Conservation (phyloP, 495 filamentous ascomycete genomes). For the Penicillium robsamsonii region DNA sequence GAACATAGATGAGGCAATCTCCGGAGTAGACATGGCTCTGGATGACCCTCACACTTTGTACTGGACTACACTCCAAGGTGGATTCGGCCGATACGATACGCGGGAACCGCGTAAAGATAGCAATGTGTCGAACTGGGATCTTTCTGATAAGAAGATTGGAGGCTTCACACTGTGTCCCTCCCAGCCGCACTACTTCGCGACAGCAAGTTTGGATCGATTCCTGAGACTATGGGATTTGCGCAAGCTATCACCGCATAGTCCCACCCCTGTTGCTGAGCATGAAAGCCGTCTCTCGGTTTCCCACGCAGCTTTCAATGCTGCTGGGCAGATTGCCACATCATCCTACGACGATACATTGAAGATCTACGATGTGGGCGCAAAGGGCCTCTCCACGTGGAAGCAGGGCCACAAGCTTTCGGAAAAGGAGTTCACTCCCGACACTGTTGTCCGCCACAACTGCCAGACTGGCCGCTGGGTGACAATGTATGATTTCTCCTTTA, state of each 20-base stretch:
- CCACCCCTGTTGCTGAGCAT: conserved; percentile 76
- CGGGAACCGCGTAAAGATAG: conserved; percentile 52
- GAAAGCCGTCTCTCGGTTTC: conserved; percentile 79
- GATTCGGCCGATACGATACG: conserved; percentile 74
- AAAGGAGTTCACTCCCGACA: conserved; percentile 64
- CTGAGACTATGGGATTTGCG: conserved; percentile 91
- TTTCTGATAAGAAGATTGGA: conserved; percentile 93
- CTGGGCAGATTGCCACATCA: conserved; percentile 82
- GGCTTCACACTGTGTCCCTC: conserved; percentile 82
- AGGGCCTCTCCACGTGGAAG: conserved; percentile 57
- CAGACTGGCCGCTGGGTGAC: conserved; percentile 86
- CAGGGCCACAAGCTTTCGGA: conserved; percentile 56
- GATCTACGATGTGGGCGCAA: conserved; percentile 73
- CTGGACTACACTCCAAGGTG: conserved; percentile 83
- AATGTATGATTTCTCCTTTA: conserved; percentile 49
- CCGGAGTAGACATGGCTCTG: conserved; percentile 72
- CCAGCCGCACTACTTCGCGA: conserved; percentile 79
- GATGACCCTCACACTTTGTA: conserved; percentile 71
- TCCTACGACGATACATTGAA: conserved; percentile 96
- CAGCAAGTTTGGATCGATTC: conserved; percentile 84
- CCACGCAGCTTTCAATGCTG: conserved; percentile 81
- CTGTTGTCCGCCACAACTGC: conserved; percentile 82
- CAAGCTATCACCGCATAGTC: conserved; percentile 63
- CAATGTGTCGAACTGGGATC: conserved; percentile 60
- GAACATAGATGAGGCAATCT: conserved; percentile 71